phyloP scores from a whole-genome alignment of 78 protist species.

The Corallochytrium limacisporum region DNA sequence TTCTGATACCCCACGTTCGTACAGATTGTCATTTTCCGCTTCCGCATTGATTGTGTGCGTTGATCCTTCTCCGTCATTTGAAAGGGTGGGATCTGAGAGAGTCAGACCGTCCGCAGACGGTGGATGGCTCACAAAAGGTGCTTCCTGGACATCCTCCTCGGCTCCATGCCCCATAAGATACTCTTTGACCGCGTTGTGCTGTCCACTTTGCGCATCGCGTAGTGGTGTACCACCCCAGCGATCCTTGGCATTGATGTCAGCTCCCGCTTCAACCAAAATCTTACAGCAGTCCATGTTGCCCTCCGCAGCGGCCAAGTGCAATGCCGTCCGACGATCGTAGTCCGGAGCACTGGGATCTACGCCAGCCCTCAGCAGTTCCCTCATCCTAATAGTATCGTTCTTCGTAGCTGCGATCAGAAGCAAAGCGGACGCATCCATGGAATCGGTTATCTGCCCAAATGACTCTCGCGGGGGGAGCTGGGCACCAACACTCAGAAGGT shows the following conservation, averaged over 20 bases:
- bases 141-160: too few relatives aligned
- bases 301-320: constrained; percentile 46
- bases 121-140: too few relatives aligned
- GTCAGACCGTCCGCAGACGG: too few relatives aligned
- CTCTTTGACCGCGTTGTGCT: not conserved
- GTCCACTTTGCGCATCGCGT: constrained; percentile 26
- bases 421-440: not conserved
- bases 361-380: not conserved
- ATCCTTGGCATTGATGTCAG: constrained; percentile 17
- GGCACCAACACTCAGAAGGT: not conserved
- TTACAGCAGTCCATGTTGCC: constrained; percentile 31
- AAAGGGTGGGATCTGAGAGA: too few relatives aligned
- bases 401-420: not conserved
- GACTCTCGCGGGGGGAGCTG: too few relatives aligned
- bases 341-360: constrained; percentile 21
- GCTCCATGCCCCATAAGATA: not conserved
- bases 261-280: constrained; percentile 16
- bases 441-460: too few relatives aligned
- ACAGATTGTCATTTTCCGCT: too few relatives aligned
- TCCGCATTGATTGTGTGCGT: too few relatives aligned
- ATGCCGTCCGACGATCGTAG: constrained; percentile 50
- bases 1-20: too few relatives aligned
- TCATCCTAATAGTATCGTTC: not conserved
- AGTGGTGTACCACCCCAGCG: constrained; percentile 57
- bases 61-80: too few relatives aligned